Percentiles rank a stretch among this genome's conserved stretches.
These are phyloP conservation scores for Zopfia rhizophila DNA, from an alignment of 2,329 filamentous ascomycete species.

Conservation along the genomic window DNA sequence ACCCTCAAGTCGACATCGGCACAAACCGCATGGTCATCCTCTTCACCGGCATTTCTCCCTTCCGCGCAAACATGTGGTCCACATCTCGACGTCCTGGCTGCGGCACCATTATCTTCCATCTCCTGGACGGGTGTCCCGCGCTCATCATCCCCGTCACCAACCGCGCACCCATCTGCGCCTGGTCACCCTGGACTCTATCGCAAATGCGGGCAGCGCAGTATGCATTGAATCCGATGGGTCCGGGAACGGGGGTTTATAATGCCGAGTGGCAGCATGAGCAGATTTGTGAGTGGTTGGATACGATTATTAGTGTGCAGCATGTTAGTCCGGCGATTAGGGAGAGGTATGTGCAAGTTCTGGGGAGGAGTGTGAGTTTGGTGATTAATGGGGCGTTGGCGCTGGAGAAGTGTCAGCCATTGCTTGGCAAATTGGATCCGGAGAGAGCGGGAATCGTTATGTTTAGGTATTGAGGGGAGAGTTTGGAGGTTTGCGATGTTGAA, in stretches of 20 bases:
- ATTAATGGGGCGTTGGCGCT: constrained; percentile 50
- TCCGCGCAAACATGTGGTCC: constrained; percentile 48
- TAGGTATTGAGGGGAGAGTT: constrained; percentile 39
- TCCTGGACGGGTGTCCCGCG: constrained; percentile 49
- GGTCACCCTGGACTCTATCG: constrained; percentile 47
- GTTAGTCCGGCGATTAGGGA: constrained; percentile 31
- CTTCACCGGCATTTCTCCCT: constrained; percentile 53
- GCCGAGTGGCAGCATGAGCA: constrained; percentile 46
- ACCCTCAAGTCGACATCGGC: constrained; percentile 38
- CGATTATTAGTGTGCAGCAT: constrained; percentile 38
- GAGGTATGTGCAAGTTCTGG: constrained; percentile 46
- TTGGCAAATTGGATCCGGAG: constrained; percentile 48
- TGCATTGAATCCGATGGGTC: constrained; percentile 11
- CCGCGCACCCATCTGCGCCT: constrained; percentile 42
- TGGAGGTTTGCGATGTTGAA: background rate
- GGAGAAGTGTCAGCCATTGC: constrained; percentile 34
- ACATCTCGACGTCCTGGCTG: constrained; percentile 50
- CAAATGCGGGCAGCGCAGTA: constrained; percentile 37
- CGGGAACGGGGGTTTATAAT: constrained; percentile 25
- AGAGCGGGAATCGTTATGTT: constrained; percentile 51
- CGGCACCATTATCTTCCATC: constrained; percentile 49
- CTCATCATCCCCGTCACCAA: constrained; percentile 48
- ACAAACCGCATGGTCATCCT: constrained; percentile 49
- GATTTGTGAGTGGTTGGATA: constrained; percentile 49
- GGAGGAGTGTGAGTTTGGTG: constrained; percentile 46